These are phyloP conservation scores for Sedum album DNA, from an alignment of 164 flowering plant species.

Conservation along the genomic window DNA sequence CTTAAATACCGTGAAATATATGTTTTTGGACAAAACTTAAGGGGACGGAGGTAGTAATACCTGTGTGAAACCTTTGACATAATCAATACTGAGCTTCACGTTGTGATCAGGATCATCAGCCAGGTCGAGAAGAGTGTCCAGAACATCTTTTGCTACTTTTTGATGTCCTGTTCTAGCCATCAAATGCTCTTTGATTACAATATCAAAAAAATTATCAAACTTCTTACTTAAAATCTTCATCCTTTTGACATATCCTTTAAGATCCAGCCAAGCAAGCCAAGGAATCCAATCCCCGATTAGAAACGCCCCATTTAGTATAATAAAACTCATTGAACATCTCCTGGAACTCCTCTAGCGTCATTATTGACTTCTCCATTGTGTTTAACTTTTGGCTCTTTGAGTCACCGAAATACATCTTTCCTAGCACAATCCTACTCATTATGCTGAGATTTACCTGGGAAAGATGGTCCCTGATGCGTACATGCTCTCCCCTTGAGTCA, in stretches of 20 bases:
- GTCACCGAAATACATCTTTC: not conserved
- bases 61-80: slow-evolving; percentile 55
- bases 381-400: not conserved
- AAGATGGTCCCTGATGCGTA: slow-evolving; percentile 33
- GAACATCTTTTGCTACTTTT: slow-evolving; percentile 41
- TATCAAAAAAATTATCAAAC: slow-evolving; percentile 24
- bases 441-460: slow-evolving; percentile 49
- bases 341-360: slow-evolving; percentile 49
- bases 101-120: slow-evolving; percentile 66
- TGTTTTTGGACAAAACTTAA: no score
- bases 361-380: not conserved
- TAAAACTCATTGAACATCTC: slow-evolving; percentile 43
- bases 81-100: slow-evolving; percentile 48
- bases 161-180: not conserved
- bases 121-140: slow-evolving; percentile 56
- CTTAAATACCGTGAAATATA: no score
- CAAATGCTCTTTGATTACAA: slow-evolving; percentile 33
- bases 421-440: slow-evolving; percentile 50
- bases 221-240: slow-evolving; percentile 31
- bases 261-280: slow-evolving; percentile 40
- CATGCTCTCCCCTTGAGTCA: slow-evolving; percentile 6
- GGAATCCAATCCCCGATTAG: no score
- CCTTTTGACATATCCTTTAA: slow-evolving; percentile 40
- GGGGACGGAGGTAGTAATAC: no score
- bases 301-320: slow-evolving; percentile 35